These are phyloP conservation scores for Ailanthus altissimus DNA, from an alignment of 345 rosid genomes.

Conservation along the genomic window DNA sequence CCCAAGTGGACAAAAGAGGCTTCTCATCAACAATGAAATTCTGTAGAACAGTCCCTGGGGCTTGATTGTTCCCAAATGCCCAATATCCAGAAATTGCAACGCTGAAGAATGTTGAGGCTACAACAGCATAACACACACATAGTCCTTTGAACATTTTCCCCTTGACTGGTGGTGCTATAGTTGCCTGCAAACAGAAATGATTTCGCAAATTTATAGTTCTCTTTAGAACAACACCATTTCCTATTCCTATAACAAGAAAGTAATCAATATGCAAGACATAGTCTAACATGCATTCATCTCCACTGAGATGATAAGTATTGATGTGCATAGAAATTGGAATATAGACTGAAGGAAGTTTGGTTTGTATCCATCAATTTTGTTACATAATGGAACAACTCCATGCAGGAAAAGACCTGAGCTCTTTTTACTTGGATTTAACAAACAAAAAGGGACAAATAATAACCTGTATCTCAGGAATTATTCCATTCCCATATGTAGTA, in stretches of 20 bases:
- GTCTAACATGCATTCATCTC: not conserved
- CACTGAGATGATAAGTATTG: not conserved
- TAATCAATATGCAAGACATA: not conserved
- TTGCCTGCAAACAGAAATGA: slow-evolving; percentile 20
- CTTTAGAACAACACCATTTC: no score
- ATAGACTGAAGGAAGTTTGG: no score
- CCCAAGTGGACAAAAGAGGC: slow-evolving; percentile 24
- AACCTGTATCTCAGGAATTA: slow-evolving; percentile 33
- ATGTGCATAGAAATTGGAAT: no score
- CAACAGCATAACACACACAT: slow-evolving; percentile 21
- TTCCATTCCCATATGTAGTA: slow-evolving; percentile 28
- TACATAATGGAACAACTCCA: no score
- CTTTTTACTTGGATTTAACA: no score
- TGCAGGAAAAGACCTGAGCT: no score
- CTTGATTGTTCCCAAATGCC: slow-evolving; percentile 28
- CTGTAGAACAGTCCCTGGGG: slow-evolving; percentile 18
- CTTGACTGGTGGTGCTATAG: slow-evolving; percentile 25
- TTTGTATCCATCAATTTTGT: not conserved
- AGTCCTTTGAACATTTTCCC: slow-evolving; percentile 33
- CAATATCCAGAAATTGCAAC: slow-evolving; percentile 31
- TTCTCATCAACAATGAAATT: slow-evolving; percentile 23
- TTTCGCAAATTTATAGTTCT: not conserved
- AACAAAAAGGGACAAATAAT: not conserved
- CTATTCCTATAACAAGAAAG: no score
- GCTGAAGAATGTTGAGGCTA: slow-evolving; percentile 25